These are phyloP conservation scores for Cichorium intybus DNA, from an alignment of 140 eudicot species.

Conservation along the genomic window DNA sequence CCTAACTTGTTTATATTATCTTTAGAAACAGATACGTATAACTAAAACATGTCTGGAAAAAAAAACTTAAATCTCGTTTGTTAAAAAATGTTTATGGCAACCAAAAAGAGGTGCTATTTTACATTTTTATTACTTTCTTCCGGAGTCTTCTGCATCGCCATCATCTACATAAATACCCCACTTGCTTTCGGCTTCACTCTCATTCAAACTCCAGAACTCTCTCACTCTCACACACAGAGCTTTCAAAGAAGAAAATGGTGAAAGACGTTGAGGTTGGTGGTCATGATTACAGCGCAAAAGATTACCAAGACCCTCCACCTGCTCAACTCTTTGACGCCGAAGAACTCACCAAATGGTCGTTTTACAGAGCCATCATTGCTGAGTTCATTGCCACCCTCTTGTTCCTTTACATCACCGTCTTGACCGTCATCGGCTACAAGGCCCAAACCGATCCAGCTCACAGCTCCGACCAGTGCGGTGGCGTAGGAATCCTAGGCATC, in stretches of 20 bases:
- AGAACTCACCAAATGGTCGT: constrained; percentile 45
- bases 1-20: neutral
- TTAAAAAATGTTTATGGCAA: no score
- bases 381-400: constrained; percentile 46
- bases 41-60: no score
- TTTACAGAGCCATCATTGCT: constrained; percentile 43
- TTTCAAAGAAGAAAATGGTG: neutral
- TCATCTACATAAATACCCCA: constrained; percentile 18
- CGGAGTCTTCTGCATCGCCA: constrained; percentile 3
- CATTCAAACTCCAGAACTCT: neutral
- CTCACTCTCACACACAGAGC: neutral
- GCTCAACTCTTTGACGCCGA: constrained; percentile 26
- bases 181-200: constrained; percentile 12
- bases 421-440: constrained; percentile 52
- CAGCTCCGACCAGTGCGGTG: constrained; percentile 37
- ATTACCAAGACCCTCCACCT: constrained; percentile 52
- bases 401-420: constrained; percentile 50
- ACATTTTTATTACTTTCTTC: neutral
- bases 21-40: neutral
- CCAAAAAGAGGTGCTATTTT: no score
- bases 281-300: constrained; percentile 29
- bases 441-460: constrained; percentile 28
- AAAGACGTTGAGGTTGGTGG: constrained; percentile 32
- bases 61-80: no score
- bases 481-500: constrained; percentile 50